Conservation (phyloP, 2,329 filamentous ascomycete species). For the Penicillium sp. region DNA sequence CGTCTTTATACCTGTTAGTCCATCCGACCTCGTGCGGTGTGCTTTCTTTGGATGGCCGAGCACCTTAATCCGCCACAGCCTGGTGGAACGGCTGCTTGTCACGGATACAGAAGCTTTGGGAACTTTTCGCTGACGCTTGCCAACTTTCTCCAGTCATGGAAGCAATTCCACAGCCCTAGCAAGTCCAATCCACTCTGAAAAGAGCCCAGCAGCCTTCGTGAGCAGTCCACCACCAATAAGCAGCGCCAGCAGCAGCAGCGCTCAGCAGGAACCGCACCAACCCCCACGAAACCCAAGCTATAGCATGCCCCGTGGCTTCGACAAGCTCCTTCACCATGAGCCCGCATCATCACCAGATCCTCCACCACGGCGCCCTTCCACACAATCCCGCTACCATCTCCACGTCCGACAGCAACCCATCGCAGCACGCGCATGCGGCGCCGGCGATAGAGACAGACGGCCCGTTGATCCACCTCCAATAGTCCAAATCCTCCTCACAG, state of each 20-base stretch:
- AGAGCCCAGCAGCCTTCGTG: constrained; percentile 21
- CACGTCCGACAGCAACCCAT: constrained; percentile 51
- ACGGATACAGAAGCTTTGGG: background rate
- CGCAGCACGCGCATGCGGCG: constrained; percentile 49
- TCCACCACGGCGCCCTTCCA: constrained; percentile 26
- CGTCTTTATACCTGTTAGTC: constrained; percentile 18
- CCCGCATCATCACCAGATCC: constrained; percentile 25
- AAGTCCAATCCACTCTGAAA: constrained; percentile 35
- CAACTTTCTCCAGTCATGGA: constrained; percentile 24
- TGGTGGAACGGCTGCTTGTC: background rate
- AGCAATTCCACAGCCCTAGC: constrained; percentile 31
- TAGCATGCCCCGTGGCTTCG: constrained; percentile 41
- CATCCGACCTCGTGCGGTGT: constrained; percentile 16
- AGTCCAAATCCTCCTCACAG: constrained; percentile 48
- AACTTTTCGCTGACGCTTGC: background rate
- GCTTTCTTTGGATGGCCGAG: background rate
- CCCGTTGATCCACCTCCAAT: constrained; percentile 52
- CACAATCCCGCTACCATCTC: constrained; percentile 40
- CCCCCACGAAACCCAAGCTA: constrained; percentile 21
- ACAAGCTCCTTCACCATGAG: constrained; percentile 39
- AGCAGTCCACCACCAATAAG: constrained; percentile 13
- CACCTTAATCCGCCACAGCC: background rate
- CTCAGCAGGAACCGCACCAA: constrained; percentile 8
- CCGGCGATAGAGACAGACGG: constrained; percentile 50
- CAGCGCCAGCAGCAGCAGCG: background rate